Base-by-base conservation (phyloP, 495 filamentous ascomycete species). In the Tuber brumale region DNA sequence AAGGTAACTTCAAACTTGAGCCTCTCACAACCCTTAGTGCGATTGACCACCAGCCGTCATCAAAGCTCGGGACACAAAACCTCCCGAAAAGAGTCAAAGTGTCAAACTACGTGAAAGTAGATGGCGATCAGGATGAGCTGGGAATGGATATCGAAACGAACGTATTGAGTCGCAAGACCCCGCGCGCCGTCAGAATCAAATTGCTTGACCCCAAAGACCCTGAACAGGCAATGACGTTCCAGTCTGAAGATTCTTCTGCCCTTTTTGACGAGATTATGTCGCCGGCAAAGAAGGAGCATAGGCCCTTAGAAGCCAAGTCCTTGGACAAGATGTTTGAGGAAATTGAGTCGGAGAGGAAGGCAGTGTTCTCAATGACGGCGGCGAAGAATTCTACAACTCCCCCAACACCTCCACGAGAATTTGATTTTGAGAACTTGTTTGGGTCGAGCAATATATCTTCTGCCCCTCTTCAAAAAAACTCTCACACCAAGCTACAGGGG, bases 61-160 rank as follows among this genome's bases (percentile, higher is more conserved):
- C 73, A 35, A 79, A 73, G 27, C 41, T 69, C 31, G 70, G 78
- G 14, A 19, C 73, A 23, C 75, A 37, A 42, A 80, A 77, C 8
- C 78, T 77, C 44, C 73, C 78, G 31, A 80, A 80, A 35, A 76
- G 78, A 42, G 61, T 48, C 12, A 79, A 76, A 37, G 27, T 73
- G 6, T 27, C 42, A 21, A 66, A 41, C 18, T 70, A 73, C 39
- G 61, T 73, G 14, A 73, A 61, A 71, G 27, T 21, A 3, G 78
- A 79, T 69, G 77, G 51, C 70, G 69, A 70, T 8, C 76, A 76
- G 43, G 78, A 80, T 46, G 78, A 80, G 18, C 69, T 80, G 37
- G 78, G 70, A 43, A 80, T 80, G 77, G 45, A 80, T 66, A 70
- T 76, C 41, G 78, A 80, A 18, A 51, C 70, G 48, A 73, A 79